Evolutionary conservation across 192 early-diverging fungal genomes (phyloP).

Genomic region (Piromyces finnis): DNA sequence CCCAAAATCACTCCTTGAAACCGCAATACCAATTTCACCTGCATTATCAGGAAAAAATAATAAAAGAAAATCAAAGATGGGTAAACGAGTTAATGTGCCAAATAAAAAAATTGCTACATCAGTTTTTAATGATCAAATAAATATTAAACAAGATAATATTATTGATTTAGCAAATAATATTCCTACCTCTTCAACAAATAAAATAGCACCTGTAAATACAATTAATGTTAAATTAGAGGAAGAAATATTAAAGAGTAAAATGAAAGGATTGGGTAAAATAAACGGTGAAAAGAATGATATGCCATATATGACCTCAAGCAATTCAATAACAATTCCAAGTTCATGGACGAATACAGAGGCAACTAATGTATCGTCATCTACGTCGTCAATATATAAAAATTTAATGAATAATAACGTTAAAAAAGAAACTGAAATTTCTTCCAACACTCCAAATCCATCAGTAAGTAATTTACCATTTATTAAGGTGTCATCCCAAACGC

Average conservation of each 20-base stretch:
- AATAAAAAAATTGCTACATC: neutral
- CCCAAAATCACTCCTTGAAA: neutral
- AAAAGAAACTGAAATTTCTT: neutral
- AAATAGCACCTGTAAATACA: neutral
- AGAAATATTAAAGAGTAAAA: neutral
- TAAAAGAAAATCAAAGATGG: neutral
- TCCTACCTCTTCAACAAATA: neutral
- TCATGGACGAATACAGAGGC: neutral
- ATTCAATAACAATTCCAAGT: neutral
- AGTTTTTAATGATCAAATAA: neutral
- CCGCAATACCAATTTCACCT: neutral
- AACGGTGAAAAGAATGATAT: neutral
- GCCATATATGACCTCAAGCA: neutral
- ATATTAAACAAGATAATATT: neutral
- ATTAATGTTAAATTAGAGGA: neutral
- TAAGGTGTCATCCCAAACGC: neutral
- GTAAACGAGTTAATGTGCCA: neutral
- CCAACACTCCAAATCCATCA: neutral
- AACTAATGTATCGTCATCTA: neutral
- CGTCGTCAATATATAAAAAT: neutral
- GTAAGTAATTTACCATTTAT: neutral
- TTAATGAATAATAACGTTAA: neutral
- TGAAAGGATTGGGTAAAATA: neutral
- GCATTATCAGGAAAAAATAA: neutral
- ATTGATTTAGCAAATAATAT: neutral